These are phyloP conservation scores for Helianthus annuus DNA, from an alignment of 129 eudicot species.

Conservation along the genomic window HanXRQr2.0-SUNRISE NC_035449.2:7404709-7405208, in stretches of 20 bases:
- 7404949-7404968: constrained; percentile 63
- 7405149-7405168: constrained; percentile 48
- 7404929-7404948: constrained; percentile 51
- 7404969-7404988: constrained; percentile 34
- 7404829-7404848: constrained; percentile 54
- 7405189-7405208: constrained; percentile 32
- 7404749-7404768: constrained; percentile 61
- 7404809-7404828: constrained; percentile 43
- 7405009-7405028: constrained; percentile 42
- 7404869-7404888: constrained; percentile 58
- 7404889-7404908: constrained; percentile 42
- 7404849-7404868: constrained; percentile 59
- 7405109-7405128: constrained; percentile 30
- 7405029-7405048: constrained; percentile 52
- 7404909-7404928: constrained; percentile 31
- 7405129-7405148: constrained; percentile 45
- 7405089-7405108: constrained; percentile 30
- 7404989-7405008: constrained; percentile 45
- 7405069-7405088: constrained; percentile 23
- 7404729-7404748: constrained; percentile 60
- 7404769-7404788: constrained; percentile 40
- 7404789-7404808: constrained; percentile 52
- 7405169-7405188: constrained; percentile 48
- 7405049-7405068: constrained; percentile 55
- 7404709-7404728: constrained; percentile 50